Base-by-base conservation (phyloP, 139 green algal genomes). In the Coelastrella sp. region DNA sequence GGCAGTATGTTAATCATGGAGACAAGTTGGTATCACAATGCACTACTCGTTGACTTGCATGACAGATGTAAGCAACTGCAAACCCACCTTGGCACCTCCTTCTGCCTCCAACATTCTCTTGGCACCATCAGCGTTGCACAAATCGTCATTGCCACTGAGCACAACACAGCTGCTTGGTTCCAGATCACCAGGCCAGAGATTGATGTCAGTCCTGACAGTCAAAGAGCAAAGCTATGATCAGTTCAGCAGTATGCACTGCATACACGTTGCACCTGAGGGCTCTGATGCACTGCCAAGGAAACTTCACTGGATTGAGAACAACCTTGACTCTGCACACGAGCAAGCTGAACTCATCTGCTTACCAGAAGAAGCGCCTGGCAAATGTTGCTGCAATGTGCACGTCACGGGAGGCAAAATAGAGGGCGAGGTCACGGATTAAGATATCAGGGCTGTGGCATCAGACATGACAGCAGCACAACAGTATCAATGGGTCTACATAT, bases 61-160 rank as follows among this genome's bases (percentile, higher is more conserved):
- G n/a, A n/a, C n/a, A n/a, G n/a, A n/a, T n/a, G n/a, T n/a, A n/a
- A n/a, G n/a, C n/a, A n/a, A n/a, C n/a, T n/a, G n/a, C n/a, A n/a
- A n/a, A n/a, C 79, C n/a, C 80, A 86, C 80, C 80, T 80, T 86
- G 13, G 60, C 30, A 0, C 68, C 27, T 40, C 67, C 67, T 21
- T 25, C 51, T 5, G n/a, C 34, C 45, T 63, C 64, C 11, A 81
- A n/a, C 80, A 86, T 86, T 32, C 41, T 62, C 50, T 63, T 6
- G 5, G 90, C 87, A 66, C 86, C 84, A 1, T 88, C 72, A 4
- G 67, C 85, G 60, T 91, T 79, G 21, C 90, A 77, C 48, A 92
- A 87, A 43, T 92, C 84, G n/a, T 92, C 89, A 9, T 78, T 76
- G 23, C 89, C 89, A 25, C 30, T 73, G 45, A 92, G 45, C 17